These are phyloP conservation scores for Houttuynia cordata DNA, from an alignment of 164 flowering plant species.

Conservation along the genomic window DNA sequence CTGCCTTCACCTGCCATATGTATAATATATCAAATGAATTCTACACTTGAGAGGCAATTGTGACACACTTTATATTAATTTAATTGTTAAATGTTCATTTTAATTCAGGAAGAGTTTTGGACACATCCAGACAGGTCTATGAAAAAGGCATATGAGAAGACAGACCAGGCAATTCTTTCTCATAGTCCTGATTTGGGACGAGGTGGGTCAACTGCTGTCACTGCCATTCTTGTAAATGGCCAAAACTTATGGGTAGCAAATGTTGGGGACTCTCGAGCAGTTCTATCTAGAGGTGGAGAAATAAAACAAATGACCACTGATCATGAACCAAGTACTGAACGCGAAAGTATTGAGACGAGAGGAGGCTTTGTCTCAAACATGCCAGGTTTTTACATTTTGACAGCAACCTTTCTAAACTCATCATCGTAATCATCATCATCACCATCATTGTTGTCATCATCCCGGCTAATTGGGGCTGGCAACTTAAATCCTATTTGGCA, in stretches of 20 bases:
- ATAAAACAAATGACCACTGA: conserved; percentile 59
- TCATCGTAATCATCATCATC: no score
- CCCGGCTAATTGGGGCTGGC: no score
- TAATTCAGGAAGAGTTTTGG: conserved; percentile 65
- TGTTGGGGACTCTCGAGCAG: conserved; percentile 85
- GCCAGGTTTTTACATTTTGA: conserved; percentile 45
- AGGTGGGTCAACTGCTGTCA: conserved; percentile 88
- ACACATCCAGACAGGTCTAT: conserved; percentile 47
- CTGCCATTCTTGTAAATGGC: conserved; percentile 61
- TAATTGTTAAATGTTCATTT: neutral
- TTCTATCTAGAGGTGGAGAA: conserved; percentile 52
- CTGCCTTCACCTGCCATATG: no score
- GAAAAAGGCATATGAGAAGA: conserved; percentile 65
- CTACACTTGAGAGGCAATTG: no score
- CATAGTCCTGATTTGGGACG: conserved; percentile 67
- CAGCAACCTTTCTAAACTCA: no score
- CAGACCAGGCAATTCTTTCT: conserved; percentile 70
- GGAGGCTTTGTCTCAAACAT: conserved; percentile 86
- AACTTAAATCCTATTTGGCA: no score
- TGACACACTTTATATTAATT: neutral
- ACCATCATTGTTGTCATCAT: no score
- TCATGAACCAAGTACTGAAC: conserved; percentile 76
- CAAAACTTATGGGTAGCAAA: conserved; percentile 68
- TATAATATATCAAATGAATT: no score
- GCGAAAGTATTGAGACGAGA: conserved; percentile 61